Conservation (phyloP, 2,329 filamentous ascomycete genomes). For the Penicillium sp. region DNA sequence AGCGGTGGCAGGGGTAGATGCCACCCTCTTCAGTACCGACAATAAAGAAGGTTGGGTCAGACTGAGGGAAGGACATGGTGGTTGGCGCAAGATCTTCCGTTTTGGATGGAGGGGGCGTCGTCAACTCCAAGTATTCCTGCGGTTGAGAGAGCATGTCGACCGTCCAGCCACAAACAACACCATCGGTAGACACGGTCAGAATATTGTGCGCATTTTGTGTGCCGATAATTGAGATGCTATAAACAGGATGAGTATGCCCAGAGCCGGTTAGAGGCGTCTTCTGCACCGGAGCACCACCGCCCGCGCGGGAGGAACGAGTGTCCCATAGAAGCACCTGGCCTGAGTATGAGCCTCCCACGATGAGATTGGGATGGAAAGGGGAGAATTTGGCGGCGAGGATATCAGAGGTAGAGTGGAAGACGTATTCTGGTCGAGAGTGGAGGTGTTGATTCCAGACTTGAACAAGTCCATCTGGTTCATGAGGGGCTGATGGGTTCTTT, state of each 20-base stretch:
- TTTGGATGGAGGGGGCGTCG: slow-evolving; percentile 80
- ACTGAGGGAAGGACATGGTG: slow-evolving; percentile 90
- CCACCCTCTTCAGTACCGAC: slow-evolving; percentile 95
- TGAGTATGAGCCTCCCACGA: slow-evolving; percentile 93
- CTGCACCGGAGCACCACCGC: slow-evolving; percentile 72
- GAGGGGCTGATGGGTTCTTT: slow-evolving; percentile 92
- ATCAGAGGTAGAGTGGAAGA: slow-evolving; percentile 95
- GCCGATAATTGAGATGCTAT: slow-evolving; percentile 91
- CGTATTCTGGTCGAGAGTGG: slow-evolving; percentile 90
- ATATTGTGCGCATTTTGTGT: slow-evolving; percentile 99
- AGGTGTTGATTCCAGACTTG: slow-evolving; percentile 98
- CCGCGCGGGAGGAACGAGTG: slow-evolving; percentile 79
- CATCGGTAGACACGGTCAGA: slow-evolving; percentile 93
- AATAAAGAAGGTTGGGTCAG: slow-evolving; percentile 96
- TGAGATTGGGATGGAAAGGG: slow-evolving; percentile 95
- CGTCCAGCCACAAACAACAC: slow-evolving; percentile 94
- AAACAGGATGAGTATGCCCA: slow-evolving; percentile 94
- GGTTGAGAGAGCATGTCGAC: slow-evolving; percentile 98
- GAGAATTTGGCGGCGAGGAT: slow-evolving; percentile 95
- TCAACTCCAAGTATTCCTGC: slow-evolving; percentile 88
- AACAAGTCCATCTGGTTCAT: slow-evolving; percentile 89
- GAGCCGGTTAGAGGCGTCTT: slow-evolving; percentile 95
- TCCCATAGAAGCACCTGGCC: slow-evolving; percentile 98
- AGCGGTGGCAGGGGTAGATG: slow-evolving; percentile 94
- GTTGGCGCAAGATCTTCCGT: slow-evolving; percentile 95